Evolutionary conservation across 2,329 filamentous ascomycete genomes (phyloP).

Genomic region (Dactylonectria estremocensis): DNA sequence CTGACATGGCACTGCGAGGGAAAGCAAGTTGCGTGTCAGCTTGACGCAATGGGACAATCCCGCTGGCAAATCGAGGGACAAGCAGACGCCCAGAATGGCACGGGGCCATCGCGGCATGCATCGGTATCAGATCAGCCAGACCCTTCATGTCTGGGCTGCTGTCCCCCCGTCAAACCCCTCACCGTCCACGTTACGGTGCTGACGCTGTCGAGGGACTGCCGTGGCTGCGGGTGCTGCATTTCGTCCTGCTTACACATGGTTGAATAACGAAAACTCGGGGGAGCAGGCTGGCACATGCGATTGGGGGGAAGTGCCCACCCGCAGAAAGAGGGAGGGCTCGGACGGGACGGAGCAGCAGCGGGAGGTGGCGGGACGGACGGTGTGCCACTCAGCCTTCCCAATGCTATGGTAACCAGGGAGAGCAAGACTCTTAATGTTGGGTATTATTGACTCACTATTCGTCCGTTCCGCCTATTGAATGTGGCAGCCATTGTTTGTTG

Average conservation of each 20-base stretch:
- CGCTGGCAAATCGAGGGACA: slow-evolving; percentile 10
- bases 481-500: not conserved
- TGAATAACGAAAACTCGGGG: slow-evolving; percentile 10
- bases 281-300: slow-evolving; percentile 17
- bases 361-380: slow-evolving; percentile 3
- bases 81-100: slow-evolving; percentile 6
- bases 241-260: not conserved
- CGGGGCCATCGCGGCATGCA: slow-evolving; percentile 2
- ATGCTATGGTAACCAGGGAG: slow-evolving; percentile 21
- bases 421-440: slow-evolving; percentile 14
- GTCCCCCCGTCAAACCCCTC: too few species aligned
- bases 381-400: slow-evolving; percentile 20
- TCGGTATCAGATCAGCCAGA: not conserved
- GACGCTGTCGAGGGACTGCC: not conserved
- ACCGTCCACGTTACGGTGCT: too few species aligned
- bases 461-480: not conserved
- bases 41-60: slow-evolving; percentile 17
- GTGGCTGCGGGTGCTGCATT: not conserved
- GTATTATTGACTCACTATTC: slow-evolving; percentile 9
- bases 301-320: slow-evolving; percentile 21
- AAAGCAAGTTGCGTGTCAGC: slow-evolving; percentile 16
- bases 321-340: not conserved
- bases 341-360: slow-evolving; percentile 5
- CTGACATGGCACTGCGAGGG: slow-evolving; percentile 23
- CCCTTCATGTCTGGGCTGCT: not conserved